Percentiles rank a stretch among this genome's conserved stretches.
Evolutionary conservation across 495 filamentous ascomycete species (phyloP).

Genomic region (Penicillium salamii): DNA sequence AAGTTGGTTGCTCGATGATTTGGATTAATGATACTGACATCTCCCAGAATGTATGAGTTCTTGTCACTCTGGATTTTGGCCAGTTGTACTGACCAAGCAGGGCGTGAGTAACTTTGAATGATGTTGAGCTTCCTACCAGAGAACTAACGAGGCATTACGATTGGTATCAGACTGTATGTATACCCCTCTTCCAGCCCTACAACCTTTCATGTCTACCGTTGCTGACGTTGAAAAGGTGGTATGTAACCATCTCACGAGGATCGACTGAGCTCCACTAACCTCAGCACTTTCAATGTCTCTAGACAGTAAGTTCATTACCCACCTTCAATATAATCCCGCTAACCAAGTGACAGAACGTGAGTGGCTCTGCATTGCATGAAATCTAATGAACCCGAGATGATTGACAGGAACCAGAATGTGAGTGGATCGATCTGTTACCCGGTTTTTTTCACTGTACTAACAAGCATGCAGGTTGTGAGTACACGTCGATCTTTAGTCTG

Average conservation of each 20-base stretch:
- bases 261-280: constrained; percentile 8
- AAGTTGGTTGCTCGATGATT: background rate
- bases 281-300: background rate
- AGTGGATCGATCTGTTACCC: background rate
- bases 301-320: constrained; percentile 10
- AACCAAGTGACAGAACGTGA: constrained; percentile 9
- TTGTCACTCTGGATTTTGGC: background rate
- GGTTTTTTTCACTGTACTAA: background rate
- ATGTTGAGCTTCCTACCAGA: background rate
- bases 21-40: background rate
- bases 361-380: background rate
- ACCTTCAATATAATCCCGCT: background rate
- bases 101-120: background rate
- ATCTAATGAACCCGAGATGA: background rate
- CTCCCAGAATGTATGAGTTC: background rate
- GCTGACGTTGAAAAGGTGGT: constrained; percentile 13
- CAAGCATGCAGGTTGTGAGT: background rate
- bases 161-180: constrained; percentile 3
- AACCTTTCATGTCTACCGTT: background rate
- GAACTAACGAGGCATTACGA: background rate
- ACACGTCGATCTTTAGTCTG: background rate
- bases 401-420: constrained; percentile 8
- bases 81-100: background rate
- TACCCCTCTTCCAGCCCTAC: background rate
- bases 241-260: background rate